Percentiles rank a stretch among this genome's conserved stretches.
These are phyloP conservation scores for Fusarium sulawesiense DNA, from an alignment of 2,329 filamentous ascomycete genomes.

Conservation along the genomic window DNA sequence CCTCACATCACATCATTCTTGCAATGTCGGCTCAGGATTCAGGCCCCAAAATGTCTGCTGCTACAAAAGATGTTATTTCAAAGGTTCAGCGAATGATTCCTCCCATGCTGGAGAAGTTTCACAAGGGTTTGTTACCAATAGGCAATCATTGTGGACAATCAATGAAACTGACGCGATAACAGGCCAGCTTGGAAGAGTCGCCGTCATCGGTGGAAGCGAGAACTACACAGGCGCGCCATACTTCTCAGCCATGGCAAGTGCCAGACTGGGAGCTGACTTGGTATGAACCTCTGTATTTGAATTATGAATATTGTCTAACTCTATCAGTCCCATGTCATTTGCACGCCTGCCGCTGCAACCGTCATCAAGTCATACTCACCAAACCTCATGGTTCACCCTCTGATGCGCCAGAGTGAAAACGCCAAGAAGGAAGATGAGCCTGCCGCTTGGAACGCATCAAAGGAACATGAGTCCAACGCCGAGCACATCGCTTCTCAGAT, in stretches of 20 bases:
- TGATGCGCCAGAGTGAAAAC: slow-evolving; percentile 80
- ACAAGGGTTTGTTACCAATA: slow-evolving; percentile 76
- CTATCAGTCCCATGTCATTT: slow-evolving; percentile 87
- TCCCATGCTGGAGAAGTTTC: slow-evolving; percentile 93
- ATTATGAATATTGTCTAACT: slow-evolving; percentile 3
- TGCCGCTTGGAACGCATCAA: slow-evolving; percentile 47
- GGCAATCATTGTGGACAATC: not conserved
- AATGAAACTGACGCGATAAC: slow-evolving; percentile 21
- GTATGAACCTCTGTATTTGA: slow-evolving; percentile 56
- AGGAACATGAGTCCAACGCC: slow-evolving; percentile 63
- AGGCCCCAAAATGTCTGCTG: slow-evolving; percentile 68
- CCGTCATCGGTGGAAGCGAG: slow-evolving; percentile 92
- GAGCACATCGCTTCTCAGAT: slow-evolving; percentile 73
- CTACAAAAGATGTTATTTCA: slow-evolving; percentile 78
- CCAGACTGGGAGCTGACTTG: slow-evolving; percentile 90
- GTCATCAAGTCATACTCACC: slow-evolving; percentile 99
- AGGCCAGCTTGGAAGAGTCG: slow-evolving; percentile 93
- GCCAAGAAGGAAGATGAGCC: slow-evolving; percentile 56
- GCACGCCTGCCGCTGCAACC: slow-evolving; percentile 84
- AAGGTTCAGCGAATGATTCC: slow-evolving; percentile 92
- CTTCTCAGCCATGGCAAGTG: slow-evolving; percentile 97
- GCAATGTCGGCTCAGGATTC: slow-evolving; percentile 42
- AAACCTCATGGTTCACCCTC: slow-evolving; percentile 97
- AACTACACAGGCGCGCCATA: slow-evolving; percentile 98
- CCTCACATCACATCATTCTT: slow-evolving; percentile 12